phyloP scores from a whole-genome alignment of 1,284 basidiomycete species.

The Tausonia pullulans region DNA sequence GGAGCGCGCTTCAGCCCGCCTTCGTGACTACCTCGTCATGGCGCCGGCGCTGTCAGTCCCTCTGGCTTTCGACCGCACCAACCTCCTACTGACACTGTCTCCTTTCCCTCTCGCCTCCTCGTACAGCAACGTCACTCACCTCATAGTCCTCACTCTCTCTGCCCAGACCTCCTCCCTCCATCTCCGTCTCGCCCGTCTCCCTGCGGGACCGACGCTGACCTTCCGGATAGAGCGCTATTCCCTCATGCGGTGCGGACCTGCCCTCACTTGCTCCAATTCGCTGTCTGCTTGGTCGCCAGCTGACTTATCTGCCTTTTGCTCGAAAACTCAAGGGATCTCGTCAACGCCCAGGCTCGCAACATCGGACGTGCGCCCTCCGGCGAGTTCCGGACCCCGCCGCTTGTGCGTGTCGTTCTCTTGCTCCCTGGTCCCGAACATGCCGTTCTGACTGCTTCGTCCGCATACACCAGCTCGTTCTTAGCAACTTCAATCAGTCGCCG shows the following conservation, averaged over 20 bases:
- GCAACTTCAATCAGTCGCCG: constrained; percentile 36
- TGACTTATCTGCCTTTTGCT: constrained; percentile 3
- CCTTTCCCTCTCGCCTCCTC: not conserved
- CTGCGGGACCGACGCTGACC: constrained; percentile 84
- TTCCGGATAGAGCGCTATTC: constrained; percentile 90
- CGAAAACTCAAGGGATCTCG: constrained; percentile 25
- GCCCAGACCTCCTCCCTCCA: constrained; percentile 66
- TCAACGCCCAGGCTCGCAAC: constrained; percentile 31
- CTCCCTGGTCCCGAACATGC: not conserved
- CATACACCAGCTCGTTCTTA: constrained; percentile 36
- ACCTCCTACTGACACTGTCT: not conserved
- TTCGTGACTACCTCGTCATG: constrained; percentile 90
- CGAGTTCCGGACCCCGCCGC: constrained; percentile 35
- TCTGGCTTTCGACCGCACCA: not conserved
- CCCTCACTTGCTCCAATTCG: not conserved
- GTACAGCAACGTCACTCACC: constrained; percentile 63
- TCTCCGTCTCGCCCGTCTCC: constrained; percentile 76
- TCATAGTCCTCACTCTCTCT: constrained; percentile 83
- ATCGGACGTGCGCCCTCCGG: constrained; percentile 33
- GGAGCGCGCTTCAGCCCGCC: constrained; percentile 84
- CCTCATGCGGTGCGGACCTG: constrained; percentile 49
- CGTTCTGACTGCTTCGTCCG: not conserved
- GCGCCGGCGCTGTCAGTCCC: constrained; percentile 57
- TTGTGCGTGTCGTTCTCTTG: constrained; percentile 23
- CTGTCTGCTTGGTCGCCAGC: not conserved